Conservation (phyloP, 352 stramenopile genomes). For the Phytophthora fragariae region DNA sequence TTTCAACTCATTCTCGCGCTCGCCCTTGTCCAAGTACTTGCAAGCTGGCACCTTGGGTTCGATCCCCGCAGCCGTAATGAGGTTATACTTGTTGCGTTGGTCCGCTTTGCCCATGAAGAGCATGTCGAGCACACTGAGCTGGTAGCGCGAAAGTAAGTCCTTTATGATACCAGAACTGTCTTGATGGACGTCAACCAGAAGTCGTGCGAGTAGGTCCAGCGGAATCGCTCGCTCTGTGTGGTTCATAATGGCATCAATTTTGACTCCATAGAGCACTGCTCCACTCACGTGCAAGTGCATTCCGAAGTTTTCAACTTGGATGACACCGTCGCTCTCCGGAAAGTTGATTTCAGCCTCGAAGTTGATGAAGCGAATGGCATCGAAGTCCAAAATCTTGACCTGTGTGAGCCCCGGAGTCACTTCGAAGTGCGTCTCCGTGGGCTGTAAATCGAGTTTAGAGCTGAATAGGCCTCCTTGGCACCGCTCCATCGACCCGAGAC, state of each 20-base stretch:
- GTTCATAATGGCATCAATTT: slow-evolving; percentile 98
- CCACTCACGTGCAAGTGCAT: slow-evolving; percentile 86
- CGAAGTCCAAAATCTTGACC: slow-evolving; percentile 98
- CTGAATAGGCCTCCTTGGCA: slow-evolving; percentile 97
- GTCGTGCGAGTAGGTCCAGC: slow-evolving; percentile 94
- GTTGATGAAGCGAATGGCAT: slow-evolving; percentile 97
- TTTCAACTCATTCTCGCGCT: slow-evolving; percentile 98
- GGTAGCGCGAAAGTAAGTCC: slow-evolving; percentile 95
- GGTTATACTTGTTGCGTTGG: slow-evolving; percentile 97
- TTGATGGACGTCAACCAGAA: slow-evolving; percentile 97
- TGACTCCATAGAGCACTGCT: slow-evolving; percentile 79
- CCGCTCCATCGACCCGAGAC: slow-evolving; percentile 95
- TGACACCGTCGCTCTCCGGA: slow-evolving; percentile 92
- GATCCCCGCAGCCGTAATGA: slow-evolving; percentile 97
- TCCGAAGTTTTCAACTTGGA: slow-evolving; percentile 98
- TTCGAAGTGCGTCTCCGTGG: slow-evolving; percentile 88
- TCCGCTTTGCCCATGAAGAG: slow-evolving; percentile 95
- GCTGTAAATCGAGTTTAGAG: slow-evolving; percentile 90
- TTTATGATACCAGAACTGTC: slow-evolving; percentile 97
- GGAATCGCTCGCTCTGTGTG: slow-evolving; percentile 96
- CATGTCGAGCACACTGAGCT: slow-evolving; percentile 95
- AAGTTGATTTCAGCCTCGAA: slow-evolving; percentile 99
- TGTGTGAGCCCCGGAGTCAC: slow-evolving; percentile 94
- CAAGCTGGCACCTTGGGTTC: slow-evolving; percentile 95
- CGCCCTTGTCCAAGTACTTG: slow-evolving; percentile 97